These are phyloP conservation scores for Cokeromyces recurvatus DNA, from an alignment of 371 early-diverging fungal species.

Conservation along the genomic window DNA sequence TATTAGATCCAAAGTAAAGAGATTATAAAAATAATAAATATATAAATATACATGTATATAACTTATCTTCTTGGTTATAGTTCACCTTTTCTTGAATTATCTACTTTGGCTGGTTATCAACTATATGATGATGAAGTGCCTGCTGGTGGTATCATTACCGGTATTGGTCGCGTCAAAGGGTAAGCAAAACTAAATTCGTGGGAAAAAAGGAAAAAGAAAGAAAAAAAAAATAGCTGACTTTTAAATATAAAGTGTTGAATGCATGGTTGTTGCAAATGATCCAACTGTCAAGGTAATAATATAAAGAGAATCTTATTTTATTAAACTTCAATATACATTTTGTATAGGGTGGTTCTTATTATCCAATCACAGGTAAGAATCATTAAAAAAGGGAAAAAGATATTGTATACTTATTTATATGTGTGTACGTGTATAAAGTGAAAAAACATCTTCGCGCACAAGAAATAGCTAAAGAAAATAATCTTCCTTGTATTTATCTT, in stretches of 20 bases:
- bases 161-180: conserved; percentile 94
- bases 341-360: conserved; percentile 93
- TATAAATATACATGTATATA: conserved; percentile 5
- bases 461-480: conserved; percentile 94
- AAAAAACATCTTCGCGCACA: conserved; percentile 98
- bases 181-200: conserved; percentile 30
- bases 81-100: conserved; percentile 93
- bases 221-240: too few relatives aligned
- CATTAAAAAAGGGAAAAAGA: not conserved
- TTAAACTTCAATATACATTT: too few relatives aligned
- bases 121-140: conserved; percentile 88
- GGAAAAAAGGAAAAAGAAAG: not conserved
- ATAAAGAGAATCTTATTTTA: not conserved
- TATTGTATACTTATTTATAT: too few relatives aligned
- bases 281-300: conserved; percentile 72
- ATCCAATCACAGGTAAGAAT: conserved; percentile 78
- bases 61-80: conserved; percentile 25
- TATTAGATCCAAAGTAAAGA: conserved; percentile 80
- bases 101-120: conserved; percentile 89
- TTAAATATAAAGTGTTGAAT: conserved; percentile 63
- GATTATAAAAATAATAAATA: not conserved
- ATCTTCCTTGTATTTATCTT: conserved; percentile 93
- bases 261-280: conserved; percentile 97
- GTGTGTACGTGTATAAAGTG: too few relatives aligned
- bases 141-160: conserved; percentile 95